A percentile compares a stretch with the other conserved stretches of the same genome.
Evolutionary conservation across 2,329 filamentous ascomycete species (phyloP).

Genomic region (Sporothrix dimorphospora): DNA sequence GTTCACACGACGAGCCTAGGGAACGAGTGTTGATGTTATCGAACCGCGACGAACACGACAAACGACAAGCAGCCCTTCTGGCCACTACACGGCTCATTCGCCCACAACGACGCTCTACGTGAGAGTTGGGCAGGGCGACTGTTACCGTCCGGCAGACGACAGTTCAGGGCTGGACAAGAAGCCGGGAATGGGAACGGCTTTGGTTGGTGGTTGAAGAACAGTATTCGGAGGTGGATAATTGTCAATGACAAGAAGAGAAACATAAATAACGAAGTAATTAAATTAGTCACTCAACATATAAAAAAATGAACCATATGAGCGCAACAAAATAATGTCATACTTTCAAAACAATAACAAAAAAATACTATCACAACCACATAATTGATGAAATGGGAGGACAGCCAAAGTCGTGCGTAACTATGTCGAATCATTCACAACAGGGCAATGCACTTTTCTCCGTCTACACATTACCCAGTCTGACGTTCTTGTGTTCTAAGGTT

Average conservation of each 20-base stretch:
- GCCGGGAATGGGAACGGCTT: conserved; percentile 1
- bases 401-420: no score
- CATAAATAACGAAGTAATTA: background rate
- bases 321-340: no score
- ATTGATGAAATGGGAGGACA: no score
- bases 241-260: background rate
- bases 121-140: background rate
- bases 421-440: no score
- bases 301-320: no score
- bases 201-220: background rate
- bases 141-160: background rate
- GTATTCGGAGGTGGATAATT: background rate
- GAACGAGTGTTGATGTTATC: background rate
- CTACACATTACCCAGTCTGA: background rate
- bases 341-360: no score
- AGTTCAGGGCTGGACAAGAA: background rate
- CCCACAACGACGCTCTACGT: no score
- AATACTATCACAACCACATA: no score
- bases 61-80: background rate
- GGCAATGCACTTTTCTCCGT: background rate
- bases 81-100: background rate
- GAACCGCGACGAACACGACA: background rate
- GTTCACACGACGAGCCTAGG: background rate
- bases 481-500: no score
- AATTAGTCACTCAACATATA: background rate